phyloP scores from a whole-genome alignment of 305 asterid species.

The Galium porrigens region DNA sequence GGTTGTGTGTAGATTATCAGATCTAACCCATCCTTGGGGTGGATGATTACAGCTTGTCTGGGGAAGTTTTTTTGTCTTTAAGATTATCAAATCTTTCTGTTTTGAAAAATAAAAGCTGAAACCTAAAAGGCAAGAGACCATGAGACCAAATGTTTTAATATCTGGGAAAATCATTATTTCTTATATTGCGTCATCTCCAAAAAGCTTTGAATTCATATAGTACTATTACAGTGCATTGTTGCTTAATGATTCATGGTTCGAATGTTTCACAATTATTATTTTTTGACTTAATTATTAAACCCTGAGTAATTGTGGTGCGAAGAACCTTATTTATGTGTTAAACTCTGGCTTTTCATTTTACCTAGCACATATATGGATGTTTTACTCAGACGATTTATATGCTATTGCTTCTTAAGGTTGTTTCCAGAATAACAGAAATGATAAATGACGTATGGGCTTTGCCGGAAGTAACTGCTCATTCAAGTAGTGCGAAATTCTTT shows the following conservation, averaged over 20 bases:
- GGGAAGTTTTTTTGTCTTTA: neutral
- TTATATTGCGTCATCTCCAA: neutral
- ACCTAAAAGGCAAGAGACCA: neutral
- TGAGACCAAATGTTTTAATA: neutral
- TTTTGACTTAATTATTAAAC: neutral
- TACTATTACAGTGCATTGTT: neutral
- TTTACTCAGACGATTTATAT: constrained; percentile 16
- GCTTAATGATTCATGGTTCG: constrained; percentile 2
- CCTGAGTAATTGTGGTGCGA: neutral
- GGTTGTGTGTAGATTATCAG: neutral
- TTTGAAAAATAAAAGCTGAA: neutral
- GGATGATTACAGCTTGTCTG: neutral
- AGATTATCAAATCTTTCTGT: neutral
- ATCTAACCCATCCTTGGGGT: neutral
- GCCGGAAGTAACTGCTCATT: constrained; percentile 24
- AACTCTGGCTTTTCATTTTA: constrained; percentile 1
- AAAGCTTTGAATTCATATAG: neutral
- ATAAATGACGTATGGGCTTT: constrained; percentile 46
- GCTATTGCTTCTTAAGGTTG: constrained; percentile 36
- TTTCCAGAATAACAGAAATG: constrained; percentile 56
- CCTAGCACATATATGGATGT: neutral
- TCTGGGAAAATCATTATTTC: neutral
- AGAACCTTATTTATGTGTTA: neutral
- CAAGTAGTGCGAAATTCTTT: constrained; percentile 30
- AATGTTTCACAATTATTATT: neutral